Evolutionary conservation across 1,284 basidiomycete species (phyloP), one percentile per base, ranked within the genome.

Genomic region (Marasmius fiardii): DNA sequence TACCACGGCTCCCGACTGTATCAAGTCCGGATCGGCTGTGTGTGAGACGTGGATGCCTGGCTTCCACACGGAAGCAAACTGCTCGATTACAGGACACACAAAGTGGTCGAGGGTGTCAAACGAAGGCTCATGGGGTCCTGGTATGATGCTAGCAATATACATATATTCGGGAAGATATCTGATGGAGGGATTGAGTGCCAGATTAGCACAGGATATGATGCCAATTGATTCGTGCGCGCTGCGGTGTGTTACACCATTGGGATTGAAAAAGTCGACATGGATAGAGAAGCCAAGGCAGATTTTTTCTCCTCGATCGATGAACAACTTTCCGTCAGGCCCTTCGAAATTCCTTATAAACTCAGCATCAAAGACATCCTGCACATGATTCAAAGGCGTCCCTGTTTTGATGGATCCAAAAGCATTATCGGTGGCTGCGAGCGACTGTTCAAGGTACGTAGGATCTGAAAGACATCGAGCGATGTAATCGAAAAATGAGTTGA

Each of bases 151-250:
- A 43, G 58, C 63, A 8, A 71, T 58, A 55, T 61, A 71, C 53
- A 71, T 61, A 54, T 71, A 68, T 53, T 71, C 67, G 1, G 64
- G 60, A 43, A 64, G 59, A 58, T 71, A 64, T 35, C 64, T 59
- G 21, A 67, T 31, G 0, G 59, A 28, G 4, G 59, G 54, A 24
- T 39, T 2, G 8, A 57, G 47, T 5, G 20, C 39, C 14, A 57
- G 39, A 31, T 43, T 53, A 10, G 52, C 52, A 8, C n/a, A 18
- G 21, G 51, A 53, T n/a, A 57, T 49, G 10, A 57, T 23, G 10
- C 56, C 52, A n/a, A 57, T 16, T 11, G 56, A 57, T 2, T 53
- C n/a, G 3, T 10, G 10, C 4, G 44, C 41, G 2, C 56, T 52
- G 18, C 37, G 34, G 11, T 53, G 44, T 11, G 26, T 31, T 10